Base-by-base conservation (phyloP, 2,329 filamentous ascomycete genomes). In the Curvularia verruculosa region DNA sequence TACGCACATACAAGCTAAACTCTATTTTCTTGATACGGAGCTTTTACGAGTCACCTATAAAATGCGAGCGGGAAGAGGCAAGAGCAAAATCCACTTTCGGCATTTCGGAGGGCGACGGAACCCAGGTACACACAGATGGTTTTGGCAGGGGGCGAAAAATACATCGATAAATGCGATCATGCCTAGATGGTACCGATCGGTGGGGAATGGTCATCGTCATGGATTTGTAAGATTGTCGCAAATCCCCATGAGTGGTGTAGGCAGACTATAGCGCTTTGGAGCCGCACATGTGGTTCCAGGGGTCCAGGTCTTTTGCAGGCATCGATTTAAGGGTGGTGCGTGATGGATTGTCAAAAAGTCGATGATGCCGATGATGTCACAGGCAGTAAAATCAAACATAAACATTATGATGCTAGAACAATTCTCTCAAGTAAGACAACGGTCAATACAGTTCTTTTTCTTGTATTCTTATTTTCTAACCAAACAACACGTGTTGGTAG, bases 321-420 rank as follows among this genome's bases (percentile, higher is more conserved):
- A 36, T 36, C 34, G 34, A 36, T 36, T n/a, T 18, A 18, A 18
- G 34, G 34, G 15, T 36, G 28, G 28, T 26, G 24, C 24, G 24
- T 26, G 24, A 8, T 26, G 29, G 29, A 3, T n/a, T 8, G 34
- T 36, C 31, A 9, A 34, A 36, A 41, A 41, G 28, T 21, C 34
- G 12, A 18, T 48, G 40, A 48, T 58, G 29, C 28, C 31, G 55
- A 58, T 58, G 55, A 58, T 54, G 55, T 58, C 55, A 58, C 45
- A n/a, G 4, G 4, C 15, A 36, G 34, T 18, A n/a, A 18, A 36
- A n/a, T 36, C 15, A n/a, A 36, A 36, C 34, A 36, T 36, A 36
- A 36, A 36, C 34, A 36, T n/a, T 36, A n/a, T 36, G 15, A 36
- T 36, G 34, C 34, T n/a, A 36, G 34, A 18, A 36, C 5, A 15